Percentiles rank a stretch among this genome's conserved stretches.
These are phyloP conservation scores for Akanthomyces uredinophilus DNA, from an alignment of 2,329 filamentous ascomycete genomes.

Conservation along the genomic window DNA sequence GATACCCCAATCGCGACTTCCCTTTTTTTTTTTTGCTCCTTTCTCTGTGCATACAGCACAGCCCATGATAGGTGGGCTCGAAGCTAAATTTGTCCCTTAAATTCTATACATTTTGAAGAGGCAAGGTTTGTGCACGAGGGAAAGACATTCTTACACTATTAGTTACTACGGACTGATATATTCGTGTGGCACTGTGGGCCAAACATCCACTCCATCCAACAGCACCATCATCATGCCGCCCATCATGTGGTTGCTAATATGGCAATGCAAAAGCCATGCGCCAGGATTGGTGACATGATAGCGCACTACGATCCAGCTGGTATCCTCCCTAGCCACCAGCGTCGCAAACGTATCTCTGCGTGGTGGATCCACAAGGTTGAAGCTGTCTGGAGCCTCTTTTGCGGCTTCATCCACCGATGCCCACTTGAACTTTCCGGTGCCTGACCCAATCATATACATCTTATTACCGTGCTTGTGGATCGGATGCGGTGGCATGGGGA, in stretches of 20 bases:
- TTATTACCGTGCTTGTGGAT: slow-evolving; percentile 62
- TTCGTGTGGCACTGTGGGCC: slow-evolving; percentile 36
- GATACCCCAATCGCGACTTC: slow-evolving; percentile 8
- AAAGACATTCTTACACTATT: no score
- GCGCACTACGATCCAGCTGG: slow-evolving; percentile 43
- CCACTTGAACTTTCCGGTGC: slow-evolving; percentile 47
- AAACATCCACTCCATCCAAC: slow-evolving; percentile 41
- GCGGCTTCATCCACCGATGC: slow-evolving; percentile 48
- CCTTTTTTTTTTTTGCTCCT: background rate
- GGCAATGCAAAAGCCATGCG: slow-evolving; percentile 46
- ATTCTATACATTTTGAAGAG: background rate
- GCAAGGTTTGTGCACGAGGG: background rate
- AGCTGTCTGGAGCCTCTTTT: slow-evolving; percentile 39
- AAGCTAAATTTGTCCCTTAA: no score
- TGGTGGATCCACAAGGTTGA: slow-evolving; percentile 54
- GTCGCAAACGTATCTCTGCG: slow-evolving; percentile 40
- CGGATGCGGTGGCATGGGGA: slow-evolving; percentile 48
- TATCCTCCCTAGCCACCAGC: slow-evolving; percentile 18
- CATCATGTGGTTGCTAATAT: slow-evolving; percentile 44
- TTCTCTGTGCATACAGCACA: no score
- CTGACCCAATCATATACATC: slow-evolving; percentile 51
- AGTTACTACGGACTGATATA: slow-evolving; percentile 23
- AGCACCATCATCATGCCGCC: slow-evolving; percentile 53
- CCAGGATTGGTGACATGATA: slow-evolving; percentile 50
- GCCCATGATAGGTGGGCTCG: no score